These are phyloP conservation scores for Ophiosphaerella korrae DNA, from an alignment of 2,329 filamentous ascomycete genomes.

Conservation along the genomic window DNA sequence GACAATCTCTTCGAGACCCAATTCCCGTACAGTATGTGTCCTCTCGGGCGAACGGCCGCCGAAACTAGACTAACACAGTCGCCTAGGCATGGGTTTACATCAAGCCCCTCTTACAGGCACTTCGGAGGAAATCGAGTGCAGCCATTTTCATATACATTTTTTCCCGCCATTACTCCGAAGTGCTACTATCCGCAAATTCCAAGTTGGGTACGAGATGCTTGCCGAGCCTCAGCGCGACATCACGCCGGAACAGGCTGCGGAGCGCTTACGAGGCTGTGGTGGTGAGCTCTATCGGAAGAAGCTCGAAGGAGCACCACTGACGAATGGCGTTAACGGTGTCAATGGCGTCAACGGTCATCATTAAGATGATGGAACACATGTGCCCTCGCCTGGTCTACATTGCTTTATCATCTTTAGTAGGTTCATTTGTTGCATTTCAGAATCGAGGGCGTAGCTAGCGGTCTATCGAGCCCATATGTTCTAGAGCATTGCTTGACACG, in stretches of 20 bases:
- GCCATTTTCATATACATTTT: slow-evolving; percentile 96
- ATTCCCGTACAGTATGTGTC: slow-evolving; percentile 85
- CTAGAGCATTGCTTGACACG: neutral
- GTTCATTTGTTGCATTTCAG: neutral
- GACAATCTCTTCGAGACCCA: slow-evolving; percentile 97
- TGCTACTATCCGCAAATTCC: slow-evolving; percentile 92
- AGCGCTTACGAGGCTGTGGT: slow-evolving; percentile 73
- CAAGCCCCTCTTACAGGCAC: slow-evolving; percentile 87
- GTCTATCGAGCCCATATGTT: neutral
- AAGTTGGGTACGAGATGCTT: slow-evolving; percentile 96
- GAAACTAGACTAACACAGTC: slow-evolving; percentile 9
- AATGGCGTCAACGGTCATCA: slow-evolving; percentile 23
- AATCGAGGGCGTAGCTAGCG: neutral
- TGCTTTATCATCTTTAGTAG: no score
- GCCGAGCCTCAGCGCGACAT: slow-evolving; percentile 98
- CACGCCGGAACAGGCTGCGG: slow-evolving; percentile 92
- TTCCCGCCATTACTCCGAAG: slow-evolving; percentile 92
- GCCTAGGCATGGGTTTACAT: slow-evolving; percentile 83
- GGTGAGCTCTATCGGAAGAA: slow-evolving; percentile 82
- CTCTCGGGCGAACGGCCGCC: neutral
- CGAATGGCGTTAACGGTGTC: slow-evolving; percentile 23
- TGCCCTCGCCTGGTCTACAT: neutral
- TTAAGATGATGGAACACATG: slow-evolving; percentile 2
- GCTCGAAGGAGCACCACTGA: slow-evolving; percentile 16
- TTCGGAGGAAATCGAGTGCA: slow-evolving; percentile 81